Conservation (phyloP, 257 asterid species). For the Solanum pinnatisectum region DNA sequence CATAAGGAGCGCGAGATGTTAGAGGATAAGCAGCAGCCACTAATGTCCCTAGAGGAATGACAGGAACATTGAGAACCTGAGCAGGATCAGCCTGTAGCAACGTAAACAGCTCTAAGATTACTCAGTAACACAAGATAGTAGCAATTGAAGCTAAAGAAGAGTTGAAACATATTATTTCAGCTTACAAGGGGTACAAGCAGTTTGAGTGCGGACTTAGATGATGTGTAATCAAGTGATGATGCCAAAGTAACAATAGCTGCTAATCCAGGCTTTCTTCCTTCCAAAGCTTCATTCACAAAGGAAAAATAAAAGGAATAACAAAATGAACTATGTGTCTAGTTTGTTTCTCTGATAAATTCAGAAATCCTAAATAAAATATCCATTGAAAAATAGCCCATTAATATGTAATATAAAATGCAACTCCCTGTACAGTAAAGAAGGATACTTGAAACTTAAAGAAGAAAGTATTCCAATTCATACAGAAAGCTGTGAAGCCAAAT, state of each 20-base stretch:
- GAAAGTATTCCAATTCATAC: not conserved
- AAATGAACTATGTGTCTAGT: not conserved
- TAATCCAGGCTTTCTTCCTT: slow-evolving; percentile 74
- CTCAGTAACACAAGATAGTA: not conserved
- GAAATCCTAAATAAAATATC: not conserved
- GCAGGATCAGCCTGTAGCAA: slow-evolving; percentile 90
- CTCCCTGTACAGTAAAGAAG: not conserved
- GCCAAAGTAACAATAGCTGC: slow-evolving; percentile 90
- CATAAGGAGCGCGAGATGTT: slow-evolving; percentile 78
- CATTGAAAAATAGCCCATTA: not conserved
- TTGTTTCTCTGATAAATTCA: not conserved
- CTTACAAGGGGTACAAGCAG: slow-evolving; percentile 84
- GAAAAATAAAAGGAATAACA: not conserved
- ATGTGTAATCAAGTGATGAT: slow-evolving; percentile 83
- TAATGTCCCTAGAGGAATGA: slow-evolving; percentile 83
- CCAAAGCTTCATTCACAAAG: not conserved
- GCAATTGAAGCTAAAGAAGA: not conserved
- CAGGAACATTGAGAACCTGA: slow-evolving; percentile 87
- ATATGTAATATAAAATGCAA: not conserved
- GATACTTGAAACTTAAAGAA: not conserved
- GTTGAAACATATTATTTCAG: not conserved
- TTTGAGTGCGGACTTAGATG: slow-evolving; percentile 76
- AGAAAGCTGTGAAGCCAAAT: not conserved
- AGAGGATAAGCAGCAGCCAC: slow-evolving; percentile 88
- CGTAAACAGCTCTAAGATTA: not conserved